Percentiles rank a stretch among this genome's conserved stretches.
phyloP scores from a whole-genome alignment of 805 yeast genomes.

The Starmera dryadoides region DNA sequence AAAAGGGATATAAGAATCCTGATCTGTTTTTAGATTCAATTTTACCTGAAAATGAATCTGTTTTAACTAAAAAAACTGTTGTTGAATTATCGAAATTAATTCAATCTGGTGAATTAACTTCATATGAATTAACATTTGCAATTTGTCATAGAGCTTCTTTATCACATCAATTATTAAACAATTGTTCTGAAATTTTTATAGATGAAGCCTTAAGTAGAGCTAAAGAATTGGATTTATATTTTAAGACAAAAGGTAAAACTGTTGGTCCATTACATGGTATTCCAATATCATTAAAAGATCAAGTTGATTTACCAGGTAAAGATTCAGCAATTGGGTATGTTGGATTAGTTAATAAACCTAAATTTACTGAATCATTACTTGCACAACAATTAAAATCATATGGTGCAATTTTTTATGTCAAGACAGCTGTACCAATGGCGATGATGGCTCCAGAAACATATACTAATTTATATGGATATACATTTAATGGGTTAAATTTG shows the following conservation, averaged over 20 bases:
- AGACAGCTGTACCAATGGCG: constrained; percentile 65
- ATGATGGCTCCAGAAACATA: constrained; percentile 64
- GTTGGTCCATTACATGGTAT: constrained; percentile 61
- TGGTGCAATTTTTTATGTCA: constrained; percentile 50
- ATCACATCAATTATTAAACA: constrained; percentile 42
- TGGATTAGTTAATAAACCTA: constrained; percentile 1
- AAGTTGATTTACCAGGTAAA: constrained; percentile 26
- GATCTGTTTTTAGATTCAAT: constrained; percentile 3
- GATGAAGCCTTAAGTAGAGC: constrained; percentile 53
- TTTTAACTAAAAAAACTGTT: neutral
- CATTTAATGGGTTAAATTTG: constrained; percentile 53
- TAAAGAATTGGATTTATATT: constrained; percentile 40
- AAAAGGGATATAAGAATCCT: neutral
- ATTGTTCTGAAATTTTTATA: constrained; percentile 30
- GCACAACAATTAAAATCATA: constrained; percentile 3
- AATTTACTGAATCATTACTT: constrained; percentile 13
- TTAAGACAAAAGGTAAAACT: constrained; percentile 34
- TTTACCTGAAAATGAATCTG: constrained; percentile 3
- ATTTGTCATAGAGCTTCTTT: constrained; percentile 50
- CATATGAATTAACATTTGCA: constrained; percentile 24
- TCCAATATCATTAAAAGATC: constrained; percentile 50
- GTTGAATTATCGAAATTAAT: neutral
- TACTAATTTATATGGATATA: constrained; percentile 52
- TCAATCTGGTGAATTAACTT: neutral
- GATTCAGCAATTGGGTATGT: constrained; percentile 19